Conservation (phyloP, 2,329 filamentous ascomycete genomes). For the Colletotrichum sansevieriae region DNA sequence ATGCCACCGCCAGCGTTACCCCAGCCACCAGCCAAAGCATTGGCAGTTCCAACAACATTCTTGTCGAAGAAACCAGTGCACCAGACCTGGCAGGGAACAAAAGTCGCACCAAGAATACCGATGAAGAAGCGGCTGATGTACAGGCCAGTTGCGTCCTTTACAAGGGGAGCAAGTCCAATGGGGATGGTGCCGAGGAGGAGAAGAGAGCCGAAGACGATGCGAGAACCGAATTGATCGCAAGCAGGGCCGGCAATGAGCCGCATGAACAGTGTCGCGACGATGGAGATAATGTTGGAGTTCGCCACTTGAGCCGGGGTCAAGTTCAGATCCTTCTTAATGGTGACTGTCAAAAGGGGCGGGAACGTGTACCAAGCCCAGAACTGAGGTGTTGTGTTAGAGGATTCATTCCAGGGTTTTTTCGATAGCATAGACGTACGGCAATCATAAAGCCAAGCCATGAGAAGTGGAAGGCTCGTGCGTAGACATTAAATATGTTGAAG, state of each 20-base stretch:
- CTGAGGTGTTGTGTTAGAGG: conserved; percentile 45
- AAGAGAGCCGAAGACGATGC: conserved; percentile 81
- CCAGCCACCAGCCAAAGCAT: conserved; percentile 85
- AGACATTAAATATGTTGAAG: conserved; percentile 81
- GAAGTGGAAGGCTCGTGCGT: conserved; percentile 92
- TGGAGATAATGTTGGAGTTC: conserved; percentile 91
- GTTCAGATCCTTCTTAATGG: conserved; percentile 83
- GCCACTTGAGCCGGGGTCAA: conserved; percentile 79
- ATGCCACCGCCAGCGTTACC: conserved; percentile 92
- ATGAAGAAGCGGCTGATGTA: conserved; percentile 83
- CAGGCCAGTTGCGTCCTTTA: conserved; percentile 73
- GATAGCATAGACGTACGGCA: conserved; percentile 69
- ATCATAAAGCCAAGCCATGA: conserved; percentile 89
- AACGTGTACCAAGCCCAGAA: conserved; percentile 97
- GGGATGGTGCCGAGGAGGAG: conserved; percentile 85
- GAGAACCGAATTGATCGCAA: conserved; percentile 88
- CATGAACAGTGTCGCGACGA: conserved; percentile 80
- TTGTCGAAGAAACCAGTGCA: conserved; percentile 94
- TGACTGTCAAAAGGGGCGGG: conserved; percentile 81
- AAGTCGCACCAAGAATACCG: conserved; percentile 81
- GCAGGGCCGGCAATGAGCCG: conserved; percentile 83
- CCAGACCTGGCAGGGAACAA: conserved; percentile 93
- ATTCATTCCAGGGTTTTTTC: not conserved
- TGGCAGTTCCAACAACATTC: conserved; percentile 90
- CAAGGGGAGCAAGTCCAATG: conserved; percentile 83